phyloP scores from a whole-genome alignment of 2,329 filamentous ascomycete genomes.

The Emmonsia crescens region DNA sequence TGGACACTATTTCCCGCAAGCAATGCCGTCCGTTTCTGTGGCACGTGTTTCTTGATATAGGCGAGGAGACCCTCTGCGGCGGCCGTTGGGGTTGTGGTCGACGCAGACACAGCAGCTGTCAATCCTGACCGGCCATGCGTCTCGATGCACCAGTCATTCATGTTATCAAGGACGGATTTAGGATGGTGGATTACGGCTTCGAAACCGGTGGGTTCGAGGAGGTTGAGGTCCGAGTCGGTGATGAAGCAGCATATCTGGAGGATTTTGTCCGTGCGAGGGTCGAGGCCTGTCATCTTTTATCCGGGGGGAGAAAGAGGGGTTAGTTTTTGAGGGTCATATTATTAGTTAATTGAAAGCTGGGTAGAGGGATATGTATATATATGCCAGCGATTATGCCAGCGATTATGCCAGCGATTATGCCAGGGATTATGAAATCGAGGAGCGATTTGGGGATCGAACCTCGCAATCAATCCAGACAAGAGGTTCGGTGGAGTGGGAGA shows the following conservation, averaged over 20 bases:
- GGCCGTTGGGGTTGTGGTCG: constrained; percentile 57
- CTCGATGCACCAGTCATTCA: constrained; percentile 80
- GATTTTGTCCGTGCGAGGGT: constrained; percentile 69
- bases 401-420: too few species aligned
- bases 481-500: constrained; percentile 47
- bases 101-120: constrained; percentile 62
- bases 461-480: constrained; percentile 82
- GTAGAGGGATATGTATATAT: too few species aligned
- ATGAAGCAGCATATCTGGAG: constrained; percentile 89
- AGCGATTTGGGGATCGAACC: constrained; percentile 26
- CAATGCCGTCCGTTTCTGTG: constrained; percentile 54
- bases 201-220: constrained; percentile 68
- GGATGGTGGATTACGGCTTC: constrained; percentile 68
- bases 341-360: neutral
- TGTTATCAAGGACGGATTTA: constrained; percentile 57
- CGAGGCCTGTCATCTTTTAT: constrained; percentile 76
- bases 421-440: neutral
- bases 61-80: constrained; percentile 63
- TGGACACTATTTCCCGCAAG: constrained; percentile 92
- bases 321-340: neutral
- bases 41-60: constrained; percentile 66
- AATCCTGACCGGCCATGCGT: constrained; percentile 77
- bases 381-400: neutral
- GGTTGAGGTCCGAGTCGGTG: constrained; percentile 65
- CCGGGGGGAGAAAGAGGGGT: neutral